These are phyloP conservation scores for Cadophora sp. DNA, from an alignment of 2,329 filamentous ascomycete genomes.

Conservation along the genomic window DNA sequence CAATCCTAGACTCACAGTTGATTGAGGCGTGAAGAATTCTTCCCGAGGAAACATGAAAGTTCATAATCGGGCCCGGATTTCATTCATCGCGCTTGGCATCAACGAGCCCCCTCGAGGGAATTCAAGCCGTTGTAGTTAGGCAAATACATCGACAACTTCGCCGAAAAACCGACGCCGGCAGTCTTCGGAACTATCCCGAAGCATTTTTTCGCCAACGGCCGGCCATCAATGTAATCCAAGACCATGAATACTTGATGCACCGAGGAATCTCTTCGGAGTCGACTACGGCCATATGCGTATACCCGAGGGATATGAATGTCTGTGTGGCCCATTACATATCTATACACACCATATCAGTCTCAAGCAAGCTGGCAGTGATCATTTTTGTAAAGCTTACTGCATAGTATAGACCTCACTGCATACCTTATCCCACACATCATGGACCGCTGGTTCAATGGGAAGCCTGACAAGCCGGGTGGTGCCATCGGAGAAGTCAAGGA, in stretches of 20 bases:
- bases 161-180: conserved; percentile 11
- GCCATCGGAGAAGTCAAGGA: conserved; percentile 8
- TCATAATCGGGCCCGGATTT: not conserved
- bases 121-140: conserved; percentile 9
- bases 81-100: not conserved
- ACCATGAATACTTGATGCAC: conserved; percentile 6
- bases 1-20: not conserved
- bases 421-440: conserved; percentile 8
- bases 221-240: conserved; percentile 6
- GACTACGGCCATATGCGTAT: conserved; percentile 2
- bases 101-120: conserved; percentile 1
- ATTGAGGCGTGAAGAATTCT: conserved; percentile 10
- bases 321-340: conserved; percentile 3
- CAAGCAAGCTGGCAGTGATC: not conserved
- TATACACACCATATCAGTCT: conserved; percentile 1
- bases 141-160: conserved; percentile 5
- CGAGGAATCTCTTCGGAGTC: conserved; percentile 1
- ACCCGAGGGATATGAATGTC: conserved; percentile 6
- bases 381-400: not conserved
- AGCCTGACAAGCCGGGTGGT: conserved; percentile 5
- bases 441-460: conserved; percentile 4
- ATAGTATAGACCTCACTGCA: conserved; percentile 10
- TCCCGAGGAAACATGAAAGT: not conserved
- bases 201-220: conserved; percentile 6
- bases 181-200: conserved; percentile 8